These are phyloP conservation scores for Phytophthora hibernalis DNA, from an alignment of 352 stramenopile genomes.

Conservation along the genomic window DNA sequence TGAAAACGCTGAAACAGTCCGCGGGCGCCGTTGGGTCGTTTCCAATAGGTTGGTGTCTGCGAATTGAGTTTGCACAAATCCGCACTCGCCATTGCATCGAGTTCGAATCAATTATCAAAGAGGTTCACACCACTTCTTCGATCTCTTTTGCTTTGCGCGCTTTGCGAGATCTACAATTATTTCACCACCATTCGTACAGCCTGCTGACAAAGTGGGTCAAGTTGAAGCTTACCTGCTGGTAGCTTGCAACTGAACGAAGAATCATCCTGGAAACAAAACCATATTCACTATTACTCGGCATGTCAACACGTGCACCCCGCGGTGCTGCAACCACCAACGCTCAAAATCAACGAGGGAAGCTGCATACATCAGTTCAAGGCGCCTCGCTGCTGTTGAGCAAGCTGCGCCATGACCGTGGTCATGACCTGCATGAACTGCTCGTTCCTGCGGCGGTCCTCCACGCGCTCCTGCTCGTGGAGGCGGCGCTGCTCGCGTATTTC, in stretches of 20 bases:
- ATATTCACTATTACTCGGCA: constrained; percentile 14
- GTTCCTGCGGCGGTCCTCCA: constrained; percentile 37
- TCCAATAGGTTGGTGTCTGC: constrained; percentile 48
- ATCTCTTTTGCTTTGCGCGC: too few species aligned
- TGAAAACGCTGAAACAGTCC: constrained; percentile 4
- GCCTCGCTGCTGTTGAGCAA: constrained; percentile 36
- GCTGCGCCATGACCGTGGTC: constrained; percentile 37
- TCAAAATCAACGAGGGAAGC: background rate
- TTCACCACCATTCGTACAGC: background rate
- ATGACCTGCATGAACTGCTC: constrained; percentile 48
- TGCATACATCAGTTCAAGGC: constrained; percentile 26
- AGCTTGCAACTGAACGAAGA: background rate
- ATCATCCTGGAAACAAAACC: constrained; percentile 38
- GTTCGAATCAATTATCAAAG: constrained; percentile 79
- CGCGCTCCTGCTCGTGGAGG: constrained; percentile 37
- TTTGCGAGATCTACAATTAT: background rate
- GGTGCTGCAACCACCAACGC: background rate
- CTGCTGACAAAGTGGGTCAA: background rate
- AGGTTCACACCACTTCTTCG: constrained; percentile 18
- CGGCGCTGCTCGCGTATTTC: constrained; percentile 38
- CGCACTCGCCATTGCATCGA: constrained; percentile 58
- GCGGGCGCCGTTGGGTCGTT: constrained; percentile 45
- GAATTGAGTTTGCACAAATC: constrained; percentile 16
- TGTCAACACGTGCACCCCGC: background rate
- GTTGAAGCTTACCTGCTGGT: background rate